Evolutionary conservation across 1,139 yeast genomes (phyloP), one percentile per base, ranked within the genome.

Genomic region (Yamadazyma atlantica): DNA sequence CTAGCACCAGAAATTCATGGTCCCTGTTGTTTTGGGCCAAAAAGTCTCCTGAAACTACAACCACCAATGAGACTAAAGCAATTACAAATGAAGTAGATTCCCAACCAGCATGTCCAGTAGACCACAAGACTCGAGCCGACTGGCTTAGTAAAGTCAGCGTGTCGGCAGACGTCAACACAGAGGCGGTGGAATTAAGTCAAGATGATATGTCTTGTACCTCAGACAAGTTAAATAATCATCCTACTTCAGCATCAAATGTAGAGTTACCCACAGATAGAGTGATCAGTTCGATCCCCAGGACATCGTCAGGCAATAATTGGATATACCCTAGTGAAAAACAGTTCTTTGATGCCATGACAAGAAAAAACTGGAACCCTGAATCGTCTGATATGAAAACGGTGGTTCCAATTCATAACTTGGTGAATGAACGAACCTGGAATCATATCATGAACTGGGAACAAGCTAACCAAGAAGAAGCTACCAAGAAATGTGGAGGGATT

Each of bases 281-380:
- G 50, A 65, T 86, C 10, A 83, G 95, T 16, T 77, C 95, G 1
- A 90, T 90, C 36, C 97, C 97, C 26, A 70, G 96, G 37, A 84
- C 95, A 0, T 78, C 78, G 2, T 57, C 69, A 16, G 63, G 66
- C 3, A 47, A 69, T 1, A 85, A 89, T 64, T 92, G 98, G 98
- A 75, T 92, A 1, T 92, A 92, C 55, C 98, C 98, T 8, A 85
- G 96, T 2, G 95, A 92, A 58, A 87, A 87, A 58, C 97, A 90
- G 66, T 92, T 92, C 56, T 92, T 71, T 58, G 94, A 87, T 44
- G 97, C 97, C 11, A 92, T 92, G 97, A 71, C 77, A 50, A 78
- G 97, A 43, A 92, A 92, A 56, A 78, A 85, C 44, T 88, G 95
- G 90, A 75, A 82, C 38, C 97, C 97, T 2, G 67, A 78, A 12